Evolutionary conservation across 139 green algal species (phyloP).

Genomic region (Micractinium sp.): DNA sequence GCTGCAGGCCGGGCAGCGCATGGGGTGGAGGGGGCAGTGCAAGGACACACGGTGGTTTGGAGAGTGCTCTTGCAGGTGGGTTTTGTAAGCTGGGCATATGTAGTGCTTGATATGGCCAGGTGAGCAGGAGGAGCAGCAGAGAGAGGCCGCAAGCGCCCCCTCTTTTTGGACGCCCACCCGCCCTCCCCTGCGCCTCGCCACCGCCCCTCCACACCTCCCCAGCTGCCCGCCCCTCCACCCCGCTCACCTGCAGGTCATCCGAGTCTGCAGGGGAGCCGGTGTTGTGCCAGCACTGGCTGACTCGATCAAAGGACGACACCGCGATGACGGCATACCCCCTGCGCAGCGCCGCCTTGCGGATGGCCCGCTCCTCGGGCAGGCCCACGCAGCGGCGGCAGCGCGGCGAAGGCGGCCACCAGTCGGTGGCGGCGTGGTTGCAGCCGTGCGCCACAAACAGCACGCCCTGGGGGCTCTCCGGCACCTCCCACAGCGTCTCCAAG

Average conservation of each 20-base stretch:
- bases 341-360: constrained; percentile 45
- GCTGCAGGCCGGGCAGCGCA: neutral
- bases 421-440: constrained; percentile 63
- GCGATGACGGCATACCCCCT: constrained; percentile 56
- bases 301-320: constrained; percentile 50
- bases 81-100: no score
- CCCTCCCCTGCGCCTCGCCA: no score
- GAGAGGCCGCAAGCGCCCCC: no score
- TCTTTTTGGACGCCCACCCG: no score
- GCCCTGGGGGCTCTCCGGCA: neutral
- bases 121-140: no score
- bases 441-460: constrained; percentile 53
- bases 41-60: no score
- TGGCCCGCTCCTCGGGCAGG: constrained; percentile 67
- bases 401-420: constrained; percentile 57
- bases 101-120: no score
- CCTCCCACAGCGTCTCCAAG: constrained; percentile 27
- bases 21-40: neutral
- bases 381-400: constrained; percentile 62
- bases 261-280: neutral
- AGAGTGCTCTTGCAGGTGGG: no score
- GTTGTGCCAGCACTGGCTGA: constrained; percentile 61
- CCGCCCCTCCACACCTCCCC: no score
- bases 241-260: constrained; percentile 23
- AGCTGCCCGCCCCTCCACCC: no score